These are phyloP conservation scores for Saturnispora gosingensis DNA, from an alignment of 805 yeast species.

Conservation along the genomic window DNA sequence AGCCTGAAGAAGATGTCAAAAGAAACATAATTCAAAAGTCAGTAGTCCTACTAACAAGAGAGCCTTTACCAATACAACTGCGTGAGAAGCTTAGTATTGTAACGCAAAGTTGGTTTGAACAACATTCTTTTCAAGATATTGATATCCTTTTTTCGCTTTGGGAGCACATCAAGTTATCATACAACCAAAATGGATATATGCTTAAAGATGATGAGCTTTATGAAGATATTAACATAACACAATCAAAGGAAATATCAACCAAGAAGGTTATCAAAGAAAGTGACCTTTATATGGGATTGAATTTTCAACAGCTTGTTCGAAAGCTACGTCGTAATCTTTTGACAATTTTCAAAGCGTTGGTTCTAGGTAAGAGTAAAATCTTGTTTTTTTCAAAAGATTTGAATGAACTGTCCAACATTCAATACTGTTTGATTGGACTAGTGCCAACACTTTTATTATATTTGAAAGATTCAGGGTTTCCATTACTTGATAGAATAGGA, in stretches of 20 bases:
- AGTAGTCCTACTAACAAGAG: conserved; percentile 67
- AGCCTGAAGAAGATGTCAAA: conserved; percentile 20
- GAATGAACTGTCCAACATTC: conserved; percentile 70
- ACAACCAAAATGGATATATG: conserved; percentile 23
- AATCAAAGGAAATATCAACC: background rate
- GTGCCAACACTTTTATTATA: conserved; percentile 72
- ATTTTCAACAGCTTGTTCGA: conserved; percentile 53
- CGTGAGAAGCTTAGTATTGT: conserved; percentile 86
- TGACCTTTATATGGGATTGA: conserved; percentile 65
- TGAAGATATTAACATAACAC: conserved; percentile 11
- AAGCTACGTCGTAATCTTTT: conserved; percentile 52
- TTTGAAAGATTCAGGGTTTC: conserved; percentile 73
- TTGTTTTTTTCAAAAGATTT: conserved; percentile 73
- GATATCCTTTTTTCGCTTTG: conserved; percentile 59
- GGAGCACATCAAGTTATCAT: conserved; percentile 48
- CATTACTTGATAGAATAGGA: conserved; percentile 42
- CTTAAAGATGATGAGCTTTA: conserved; percentile 26
- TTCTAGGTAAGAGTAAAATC: conserved; percentile 60
- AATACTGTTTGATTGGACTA: conserved; percentile 73
- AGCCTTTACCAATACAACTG: conserved; percentile 82
- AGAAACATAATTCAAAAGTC: conserved; percentile 89
- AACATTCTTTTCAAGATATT: conserved; percentile 65
- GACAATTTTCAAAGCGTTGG: conserved; percentile 62
- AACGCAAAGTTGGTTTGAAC: conserved; percentile 78
- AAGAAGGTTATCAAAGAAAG: conserved; percentile 35